Base-by-base conservation (phyloP, 805 yeast genomes). In the Yueomyces sinensis region DNA sequence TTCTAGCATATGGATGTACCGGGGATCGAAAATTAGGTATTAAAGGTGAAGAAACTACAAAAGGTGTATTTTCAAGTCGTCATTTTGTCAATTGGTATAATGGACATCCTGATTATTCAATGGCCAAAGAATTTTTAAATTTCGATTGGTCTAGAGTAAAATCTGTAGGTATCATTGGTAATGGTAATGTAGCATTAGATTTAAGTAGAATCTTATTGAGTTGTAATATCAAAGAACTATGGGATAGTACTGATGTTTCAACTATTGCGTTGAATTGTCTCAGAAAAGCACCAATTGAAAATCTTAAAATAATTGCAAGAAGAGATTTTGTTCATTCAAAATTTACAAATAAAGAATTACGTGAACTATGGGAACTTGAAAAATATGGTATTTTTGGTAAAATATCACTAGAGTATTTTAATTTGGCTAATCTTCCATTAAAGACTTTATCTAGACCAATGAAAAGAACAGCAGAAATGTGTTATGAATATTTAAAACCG, bases 51-150 rank as follows among this genome's bases (percentile, higher is more conserved):
- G 62, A 65, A 9, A 61, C 66, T 24, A 43, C 50, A 0, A 65
- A 68, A 0, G 91, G 82, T 6, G 87, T 89, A 0, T 62, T 82
- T 13, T 72, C 82, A 13, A 93, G 97, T 0, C 69, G 89, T 27
- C 72, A 76, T 37, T 81, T 91, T 61, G 97, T 91, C 18, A 91
- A 83, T 31, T 91, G 98, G 98, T 91, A 91, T 56, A 91, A 91
- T 49, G 94, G 94, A 0, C 80, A 77, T 45, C 95, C 95, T 0
- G 75, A 70, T 19, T 35, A 32, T 36, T 49, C 51, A 3, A 31
- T 33, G 5, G 32, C 34, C 22, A 62, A 62, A 31, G 59, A 61
- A 30, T 47, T 58, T 17, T 52, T 65, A 13, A 56, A 64, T 16
- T 80, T 83, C 4, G 74, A 75, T n/a, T 63, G 89, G 45, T 65